Conservation (phyloP, 2,329 filamentous ascomycete species). For the Epichloe hybrida region DNA sequence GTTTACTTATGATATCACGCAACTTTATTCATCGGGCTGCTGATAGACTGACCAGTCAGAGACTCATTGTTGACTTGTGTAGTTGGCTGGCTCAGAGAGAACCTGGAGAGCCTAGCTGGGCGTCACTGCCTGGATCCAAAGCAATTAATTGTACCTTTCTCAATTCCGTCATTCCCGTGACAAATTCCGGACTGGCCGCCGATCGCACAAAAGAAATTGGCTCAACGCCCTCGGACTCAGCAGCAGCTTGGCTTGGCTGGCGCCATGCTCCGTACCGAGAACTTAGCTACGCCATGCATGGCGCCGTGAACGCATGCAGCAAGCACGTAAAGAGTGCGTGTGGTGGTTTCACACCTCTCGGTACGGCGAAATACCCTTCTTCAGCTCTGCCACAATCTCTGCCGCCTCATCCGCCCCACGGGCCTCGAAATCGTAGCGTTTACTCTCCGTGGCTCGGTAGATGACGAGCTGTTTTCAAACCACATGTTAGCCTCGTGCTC, state of each 20-base stretch:
- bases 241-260: not conserved
- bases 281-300: not conserved
- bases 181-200: no score
- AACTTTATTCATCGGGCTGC: no score
- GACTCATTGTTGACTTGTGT: no score
- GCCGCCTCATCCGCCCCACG: conserved; percentile 55
- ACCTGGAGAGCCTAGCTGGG: no score
- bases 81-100: no score
- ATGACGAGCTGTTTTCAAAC: conserved; percentile 43
- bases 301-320: not conserved
- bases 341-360: conserved; percentile 27
- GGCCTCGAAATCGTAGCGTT: conserved; percentile 79
- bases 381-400: conserved; percentile 69
- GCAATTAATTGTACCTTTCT: no score
- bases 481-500: not conserved
- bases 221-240: no score
- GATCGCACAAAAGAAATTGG: no score
- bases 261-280: not conserved
- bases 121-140: no score
- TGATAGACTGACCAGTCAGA: no score
- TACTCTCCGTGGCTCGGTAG: conserved; percentile 62
- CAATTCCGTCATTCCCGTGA: no score
- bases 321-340: no score
- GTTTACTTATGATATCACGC: not conserved
- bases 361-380: conserved; percentile 60